These are phyloP conservation scores for Coemansia sp. DNA, from an alignment of 192 early-diverging fungal genomes.

Conservation along the genomic window DNA sequence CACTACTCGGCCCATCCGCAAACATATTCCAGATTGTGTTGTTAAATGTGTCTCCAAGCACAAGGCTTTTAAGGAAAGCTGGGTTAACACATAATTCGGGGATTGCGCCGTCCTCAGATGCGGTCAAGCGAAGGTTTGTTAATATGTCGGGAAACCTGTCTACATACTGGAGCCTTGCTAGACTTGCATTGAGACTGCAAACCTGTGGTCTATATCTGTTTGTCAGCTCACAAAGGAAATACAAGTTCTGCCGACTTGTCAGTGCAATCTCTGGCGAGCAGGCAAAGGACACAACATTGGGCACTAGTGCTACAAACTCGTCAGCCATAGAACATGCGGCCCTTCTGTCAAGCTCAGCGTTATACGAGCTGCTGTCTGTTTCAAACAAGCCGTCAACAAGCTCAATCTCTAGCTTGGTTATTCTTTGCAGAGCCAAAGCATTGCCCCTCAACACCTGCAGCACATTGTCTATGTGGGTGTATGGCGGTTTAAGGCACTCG, in stretches of 20 bases:
- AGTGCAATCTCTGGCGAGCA: neutral
- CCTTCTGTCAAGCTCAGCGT: neutral
- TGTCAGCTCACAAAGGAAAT: neutral
- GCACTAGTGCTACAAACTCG: slow-evolving; percentile 1
- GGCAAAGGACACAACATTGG: neutral
- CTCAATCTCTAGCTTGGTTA: neutral
- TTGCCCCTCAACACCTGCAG: neutral
- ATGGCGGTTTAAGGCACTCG: neutral
- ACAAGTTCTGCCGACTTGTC: neutral
- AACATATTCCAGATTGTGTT: neutral
- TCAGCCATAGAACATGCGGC: neutral
- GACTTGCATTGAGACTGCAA: neutral
- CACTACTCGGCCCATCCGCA: neutral
- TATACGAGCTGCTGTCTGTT: neutral
- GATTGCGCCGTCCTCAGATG: neutral
- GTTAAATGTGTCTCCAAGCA: neutral
- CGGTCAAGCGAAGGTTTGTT: neutral
- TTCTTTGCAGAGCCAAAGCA: neutral
- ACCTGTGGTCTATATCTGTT: neutral
- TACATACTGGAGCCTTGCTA: neutral
- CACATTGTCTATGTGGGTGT: neutral
- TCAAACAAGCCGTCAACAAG: neutral
- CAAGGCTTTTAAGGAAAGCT: neutral
- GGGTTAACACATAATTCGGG: neutral
- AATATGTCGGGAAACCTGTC: neutral